Evolutionary conservation across 2,329 filamentous ascomycete species (phyloP).

Genomic region (Aureobasidium sp.): DNA sequence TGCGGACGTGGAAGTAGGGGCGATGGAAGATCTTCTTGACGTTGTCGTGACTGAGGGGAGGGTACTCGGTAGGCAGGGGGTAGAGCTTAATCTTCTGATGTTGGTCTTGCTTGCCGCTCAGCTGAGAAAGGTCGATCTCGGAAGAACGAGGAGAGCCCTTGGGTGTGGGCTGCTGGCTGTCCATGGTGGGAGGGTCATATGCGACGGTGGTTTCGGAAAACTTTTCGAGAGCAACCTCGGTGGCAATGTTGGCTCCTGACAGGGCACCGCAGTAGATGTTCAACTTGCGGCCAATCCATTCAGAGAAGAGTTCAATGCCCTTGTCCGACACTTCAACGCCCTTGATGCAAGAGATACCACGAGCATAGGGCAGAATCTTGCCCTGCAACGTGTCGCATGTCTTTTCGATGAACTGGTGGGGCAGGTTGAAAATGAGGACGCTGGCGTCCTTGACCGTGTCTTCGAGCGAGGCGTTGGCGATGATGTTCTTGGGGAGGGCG

Average conservation of each 20-base stretch:
- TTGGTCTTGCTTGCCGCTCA: slow-evolving; percentile 39
- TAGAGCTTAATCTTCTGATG: slow-evolving; percentile 62
- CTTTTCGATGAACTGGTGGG: slow-evolving; percentile 88
- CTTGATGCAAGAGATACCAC: slow-evolving; percentile 96
- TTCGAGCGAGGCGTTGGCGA: slow-evolving; percentile 72
- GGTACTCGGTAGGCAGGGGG: slow-evolving; percentile 71
- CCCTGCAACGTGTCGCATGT: slow-evolving; percentile 78
- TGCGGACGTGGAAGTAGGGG: slow-evolving; percentile 92
- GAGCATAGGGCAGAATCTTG: slow-evolving; percentile 81
- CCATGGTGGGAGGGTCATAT: slow-evolving; percentile 84
- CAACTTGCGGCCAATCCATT: slow-evolving; percentile 82
- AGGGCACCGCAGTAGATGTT: slow-evolving; percentile 96
- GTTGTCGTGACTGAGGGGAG: slow-evolving; percentile 73
- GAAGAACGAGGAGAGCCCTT: slow-evolving; percentile 42
- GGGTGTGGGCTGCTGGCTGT: slow-evolving; percentile 66
- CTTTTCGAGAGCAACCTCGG: slow-evolving; percentile 88
- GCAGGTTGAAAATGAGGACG: slow-evolving; percentile 90
- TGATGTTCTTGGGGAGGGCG: slow-evolving; percentile 68
- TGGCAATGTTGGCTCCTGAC: slow-evolving; percentile 92
- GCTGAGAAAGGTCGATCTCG: slow-evolving; percentile 28
- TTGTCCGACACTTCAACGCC: slow-evolving; percentile 86
- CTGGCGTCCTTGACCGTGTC: slow-evolving; percentile 76
- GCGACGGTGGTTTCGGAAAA: slow-evolving; percentile 96
- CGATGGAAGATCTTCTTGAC: slow-evolving; percentile 86
- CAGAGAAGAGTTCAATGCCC: slow-evolving; percentile 82